A percentile compares a stretch with the other conserved stretches of the same genome.
phyloP scores from a whole-genome alignment of 192 early-diverging fungal genomes.

The Coemansia sp. region DNA sequence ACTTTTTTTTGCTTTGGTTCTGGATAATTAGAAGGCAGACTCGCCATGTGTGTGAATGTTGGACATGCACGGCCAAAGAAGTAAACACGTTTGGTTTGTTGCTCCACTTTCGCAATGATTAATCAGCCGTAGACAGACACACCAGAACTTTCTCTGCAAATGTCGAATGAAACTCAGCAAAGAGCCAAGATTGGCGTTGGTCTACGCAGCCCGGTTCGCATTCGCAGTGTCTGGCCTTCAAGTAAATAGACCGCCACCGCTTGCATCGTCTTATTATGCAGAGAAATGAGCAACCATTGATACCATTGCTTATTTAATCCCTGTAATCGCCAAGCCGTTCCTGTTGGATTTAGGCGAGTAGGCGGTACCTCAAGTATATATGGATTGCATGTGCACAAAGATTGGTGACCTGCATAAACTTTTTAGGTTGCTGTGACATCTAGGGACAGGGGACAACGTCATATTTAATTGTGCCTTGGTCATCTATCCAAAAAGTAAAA shows the following conservation, averaged over 20 bases:
- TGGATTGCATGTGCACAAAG: neutral
- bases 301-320: neutral
- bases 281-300: neutral
- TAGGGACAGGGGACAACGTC: neutral
- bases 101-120: neutral
- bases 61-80: neutral
- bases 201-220: neutral
- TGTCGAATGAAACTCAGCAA: constrained; percentile 2
- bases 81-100: neutral
- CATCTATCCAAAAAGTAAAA: neutral
- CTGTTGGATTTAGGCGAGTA: neutral
- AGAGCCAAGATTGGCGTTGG: neutral
- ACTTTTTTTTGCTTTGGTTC: neutral
- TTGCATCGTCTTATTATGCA: constrained; percentile 8
- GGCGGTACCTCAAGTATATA: neutral
- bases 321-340: neutral
- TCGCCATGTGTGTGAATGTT: neutral
- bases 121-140: neutral
- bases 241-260: neutral
- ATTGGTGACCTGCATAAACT: neutral
- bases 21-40: neutral
- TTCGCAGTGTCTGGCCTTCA: neutral
- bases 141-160: neutral
- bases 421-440: too few species aligned
- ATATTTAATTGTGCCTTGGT: neutral